Percentiles rank a stretch among this genome's conserved stretches.
phyloP scores from a whole-genome alignment of 2,329 filamentous ascomycete species.

The Albophoma yamanashiensis region DNA sequence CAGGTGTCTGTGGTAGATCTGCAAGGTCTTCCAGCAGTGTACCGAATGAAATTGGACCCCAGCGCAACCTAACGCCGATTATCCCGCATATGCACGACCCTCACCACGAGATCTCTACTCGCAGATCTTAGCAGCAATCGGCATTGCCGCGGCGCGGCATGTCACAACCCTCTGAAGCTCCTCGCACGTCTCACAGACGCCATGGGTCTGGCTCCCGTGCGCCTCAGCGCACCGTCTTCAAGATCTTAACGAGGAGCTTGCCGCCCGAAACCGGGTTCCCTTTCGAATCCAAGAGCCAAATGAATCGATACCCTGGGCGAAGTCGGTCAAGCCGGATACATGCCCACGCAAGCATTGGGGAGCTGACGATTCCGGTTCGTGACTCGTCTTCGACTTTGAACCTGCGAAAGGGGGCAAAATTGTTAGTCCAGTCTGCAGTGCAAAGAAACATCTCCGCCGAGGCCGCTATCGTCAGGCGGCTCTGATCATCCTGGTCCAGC shows the following conservation, averaged over 20 bases:
- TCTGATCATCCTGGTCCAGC: neutral
- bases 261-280: slow-evolving; percentile 33
- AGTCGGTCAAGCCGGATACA: slow-evolving; percentile 50
- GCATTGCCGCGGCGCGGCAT: neutral
- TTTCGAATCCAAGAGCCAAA: slow-evolving; percentile 35
- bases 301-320: slow-evolving; percentile 42
- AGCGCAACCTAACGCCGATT: neutral
- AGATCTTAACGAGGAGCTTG: slow-evolving; percentile 41
- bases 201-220: neutral
- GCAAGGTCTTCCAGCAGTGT: neutral
- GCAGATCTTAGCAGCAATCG: neutral
- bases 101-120: neutral
- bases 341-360: slow-evolving; percentile 39
- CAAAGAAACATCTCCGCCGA: neutral
- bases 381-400: slow-evolving; percentile 44
- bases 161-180: neutral
- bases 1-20: neutral
- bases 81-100: neutral
- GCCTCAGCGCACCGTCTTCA: slow-evolving; percentile 29
- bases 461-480: neutral
- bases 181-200: neutral
- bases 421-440: neutral
- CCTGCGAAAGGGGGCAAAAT: slow-evolving; percentile 17
- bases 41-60: neutral
- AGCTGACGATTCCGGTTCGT: slow-evolving; percentile 24